phyloP scores from a whole-genome alignment of 2,329 filamentous ascomycete genomes.

The Orbilia ellipsospora region DNA sequence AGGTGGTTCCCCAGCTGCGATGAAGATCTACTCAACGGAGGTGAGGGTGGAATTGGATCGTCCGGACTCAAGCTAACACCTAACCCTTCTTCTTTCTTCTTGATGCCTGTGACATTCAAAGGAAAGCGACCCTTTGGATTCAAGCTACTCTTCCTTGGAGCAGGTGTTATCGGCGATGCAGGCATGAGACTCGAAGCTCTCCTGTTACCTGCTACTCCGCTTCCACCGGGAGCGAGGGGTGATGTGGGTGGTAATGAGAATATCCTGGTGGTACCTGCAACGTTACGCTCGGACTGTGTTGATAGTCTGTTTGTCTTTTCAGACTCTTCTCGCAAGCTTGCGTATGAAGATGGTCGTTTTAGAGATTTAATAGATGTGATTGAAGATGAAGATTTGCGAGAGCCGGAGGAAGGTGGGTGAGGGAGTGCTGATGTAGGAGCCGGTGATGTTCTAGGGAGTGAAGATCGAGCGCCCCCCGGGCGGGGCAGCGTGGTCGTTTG shows the following conservation, averaged over 20 bases:
- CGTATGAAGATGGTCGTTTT: slow-evolving; percentile 50
- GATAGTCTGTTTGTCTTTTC: slow-evolving; percentile 46
- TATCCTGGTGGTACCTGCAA: slow-evolving; percentile 35
- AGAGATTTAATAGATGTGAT: slow-evolving; percentile 45
- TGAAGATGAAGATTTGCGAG: slow-evolving; percentile 38
- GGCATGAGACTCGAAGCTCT: slow-evolving; percentile 41
- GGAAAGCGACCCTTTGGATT: slow-evolving; percentile 53
- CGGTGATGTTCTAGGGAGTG: slow-evolving; percentile 41
- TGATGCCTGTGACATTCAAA: slow-evolving; percentile 38
- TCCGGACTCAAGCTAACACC: slow-evolving; percentile 44
- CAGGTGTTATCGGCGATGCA: slow-evolving; percentile 37
- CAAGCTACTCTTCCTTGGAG: slow-evolving; percentile 43
- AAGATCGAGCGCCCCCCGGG: slow-evolving; percentile 48
- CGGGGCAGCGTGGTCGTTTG: slow-evolving; percentile 52
- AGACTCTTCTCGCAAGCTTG: slow-evolving; percentile 44
- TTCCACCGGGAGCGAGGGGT: slow-evolving; percentile 47
- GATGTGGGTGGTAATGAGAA: slow-evolving; percentile 44
- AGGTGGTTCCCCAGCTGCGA: slow-evolving; percentile 39
- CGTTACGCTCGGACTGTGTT: slow-evolving; percentile 50
- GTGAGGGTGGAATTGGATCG: slow-evolving; percentile 39
- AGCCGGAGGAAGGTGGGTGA: slow-evolving; percentile 22
- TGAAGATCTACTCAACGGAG: slow-evolving; percentile 46
- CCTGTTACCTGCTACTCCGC: slow-evolving; percentile 49
- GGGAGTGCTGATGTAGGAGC: slow-evolving; percentile 40
- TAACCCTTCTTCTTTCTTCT: slow-evolving; percentile 49